Evolutionary conservation across 2,329 filamentous ascomycete species (phyloP), one percentile per base, ranked within the genome.

Genomic region (Cercospora canescens): DNA sequence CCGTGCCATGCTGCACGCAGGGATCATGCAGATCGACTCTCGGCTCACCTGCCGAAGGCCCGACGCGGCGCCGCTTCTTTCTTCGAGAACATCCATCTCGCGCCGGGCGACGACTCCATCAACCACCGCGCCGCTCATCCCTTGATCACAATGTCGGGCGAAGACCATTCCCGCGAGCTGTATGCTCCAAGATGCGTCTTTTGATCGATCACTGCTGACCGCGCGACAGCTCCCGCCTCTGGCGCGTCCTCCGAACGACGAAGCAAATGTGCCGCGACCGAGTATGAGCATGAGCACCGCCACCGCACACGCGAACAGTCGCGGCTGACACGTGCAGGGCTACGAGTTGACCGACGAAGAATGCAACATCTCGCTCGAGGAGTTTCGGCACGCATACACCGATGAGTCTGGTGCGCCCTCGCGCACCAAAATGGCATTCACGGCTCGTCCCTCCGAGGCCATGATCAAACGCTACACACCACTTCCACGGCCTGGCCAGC

Each of bases 251-350:
- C 88, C 89, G 89, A 80, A 99, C 95, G 8, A 89, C 93, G 57
- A 93, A 96, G 80, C 92, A 99, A 85, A 96, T 99, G 94, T 90
- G 95, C 73, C 85, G 87, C 68, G 95, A 98, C 80, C 84, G 94
- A 79, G 94, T 97, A 87, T 59, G 63, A 58, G 32, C 75, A 87
- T 59, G 63, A 58, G 32, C 75, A 59, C 32, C 30, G 16, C 35
- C 58, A 45, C 21, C 6, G 26, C 50, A 39, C 24, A 9, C 14
- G 41, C 37, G 41, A 32, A 18, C 16, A 12, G 39, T 37, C 34
- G 4, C 69, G 63, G 67, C 52, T 55, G 39, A 73, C 67, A 54
- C 58, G 26, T 54, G 65, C 79, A 97, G 94, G 95, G 96, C 75
- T 99, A 99, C 82, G 91, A 96, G 76, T 86, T 99, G 48, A 87